A percentile compares a stretch with the other conserved stretches of the same genome.
Conservation (phyloP, 805 yeast genomes). For the Lachancea mirantina region DNA sequence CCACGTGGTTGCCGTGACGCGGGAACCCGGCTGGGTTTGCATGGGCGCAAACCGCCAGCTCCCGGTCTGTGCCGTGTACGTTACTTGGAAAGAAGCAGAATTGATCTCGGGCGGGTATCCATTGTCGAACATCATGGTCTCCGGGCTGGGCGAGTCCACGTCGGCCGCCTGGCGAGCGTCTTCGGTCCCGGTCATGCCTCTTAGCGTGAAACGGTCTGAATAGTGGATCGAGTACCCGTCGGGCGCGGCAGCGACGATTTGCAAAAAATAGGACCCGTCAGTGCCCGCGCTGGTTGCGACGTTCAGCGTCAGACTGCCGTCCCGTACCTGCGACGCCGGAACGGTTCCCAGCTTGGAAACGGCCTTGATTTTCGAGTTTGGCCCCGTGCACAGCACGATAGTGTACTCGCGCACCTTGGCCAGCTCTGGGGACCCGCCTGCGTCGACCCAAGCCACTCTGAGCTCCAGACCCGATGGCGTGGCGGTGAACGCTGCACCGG, state of each 20-base stretch:
- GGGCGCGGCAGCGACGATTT: slow-evolving; percentile 44
- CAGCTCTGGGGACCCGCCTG: slow-evolving; percentile 41
- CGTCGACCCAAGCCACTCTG: slow-evolving; percentile 45
- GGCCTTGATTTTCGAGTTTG: slow-evolving; percentile 42
- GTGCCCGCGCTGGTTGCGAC: slow-evolving; percentile 42
- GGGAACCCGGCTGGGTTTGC: slow-evolving; percentile 79
- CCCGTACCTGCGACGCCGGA: slow-evolving; percentile 29
- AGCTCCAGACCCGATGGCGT: slow-evolving; percentile 21
- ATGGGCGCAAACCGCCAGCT: slow-evolving; percentile 75
- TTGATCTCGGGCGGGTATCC: slow-evolving; percentile 17
- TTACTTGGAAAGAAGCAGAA: slow-evolving; percentile 50
- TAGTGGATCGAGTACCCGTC: slow-evolving; percentile 56
- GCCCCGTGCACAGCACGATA: slow-evolving; percentile 64
- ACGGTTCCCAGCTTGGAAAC: slow-evolving; percentile 30
- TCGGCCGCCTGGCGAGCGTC: slow-evolving; percentile 32
- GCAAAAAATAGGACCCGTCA: slow-evolving; percentile 65
- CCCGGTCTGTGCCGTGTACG: slow-evolving; percentile 75
- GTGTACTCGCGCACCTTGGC: slow-evolving; percentile 39
- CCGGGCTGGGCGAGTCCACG: slow-evolving; percentile 35
- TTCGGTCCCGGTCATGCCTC: slow-evolving; percentile 67
- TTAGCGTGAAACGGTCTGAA: slow-evolving; percentile 52
- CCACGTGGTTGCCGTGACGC: slow-evolving; percentile 59
- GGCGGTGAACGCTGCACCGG: slow-evolving; percentile 11
- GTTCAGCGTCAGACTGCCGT: slow-evolving; percentile 33
- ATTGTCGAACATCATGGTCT: slow-evolving; percentile 11